phyloP scores from a whole-genome alignment of 2,329 filamentous ascomycete genomes.

The Fusarium equiseti region DNA sequence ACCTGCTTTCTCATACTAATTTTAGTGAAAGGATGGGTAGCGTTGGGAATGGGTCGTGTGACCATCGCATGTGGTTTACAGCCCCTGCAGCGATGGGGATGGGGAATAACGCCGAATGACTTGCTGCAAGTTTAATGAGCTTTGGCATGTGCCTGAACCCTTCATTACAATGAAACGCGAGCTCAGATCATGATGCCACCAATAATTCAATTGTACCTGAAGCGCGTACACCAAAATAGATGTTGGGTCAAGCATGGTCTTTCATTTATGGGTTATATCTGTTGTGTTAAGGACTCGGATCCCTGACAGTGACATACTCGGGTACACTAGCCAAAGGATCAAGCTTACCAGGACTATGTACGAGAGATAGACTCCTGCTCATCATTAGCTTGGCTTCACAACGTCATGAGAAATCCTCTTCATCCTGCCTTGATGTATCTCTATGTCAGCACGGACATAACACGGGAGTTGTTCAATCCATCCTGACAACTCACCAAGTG shows the following conservation, averaged over 20 bases:
- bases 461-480: neutral
- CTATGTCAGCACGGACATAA: neutral
- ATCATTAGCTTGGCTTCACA: neutral
- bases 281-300: neutral
- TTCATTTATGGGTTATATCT: neutral
- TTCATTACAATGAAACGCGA: neutral
- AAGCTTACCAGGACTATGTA: neutral
- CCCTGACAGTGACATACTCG: neutral
- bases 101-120: neutral
- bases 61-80: conserved; percentile 16
- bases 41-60: neutral
- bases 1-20: neutral
- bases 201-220: neutral
- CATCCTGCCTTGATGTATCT: neutral
- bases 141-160: neutral
- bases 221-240: neutral
- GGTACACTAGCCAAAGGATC: neutral
- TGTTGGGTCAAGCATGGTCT: neutral
- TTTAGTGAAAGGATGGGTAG: neutral
- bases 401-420: neutral
- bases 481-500: neutral
- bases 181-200: neutral
- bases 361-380: neutral
- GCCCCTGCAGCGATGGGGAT: conserved; percentile 10
- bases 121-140: conserved; percentile 11